A percentile compares a stretch with the other conserved stretches of the same genome.
Evolutionary conservation across 805 yeast species (phyloP).

Genomic region (Yarrowia sp.): DNA sequence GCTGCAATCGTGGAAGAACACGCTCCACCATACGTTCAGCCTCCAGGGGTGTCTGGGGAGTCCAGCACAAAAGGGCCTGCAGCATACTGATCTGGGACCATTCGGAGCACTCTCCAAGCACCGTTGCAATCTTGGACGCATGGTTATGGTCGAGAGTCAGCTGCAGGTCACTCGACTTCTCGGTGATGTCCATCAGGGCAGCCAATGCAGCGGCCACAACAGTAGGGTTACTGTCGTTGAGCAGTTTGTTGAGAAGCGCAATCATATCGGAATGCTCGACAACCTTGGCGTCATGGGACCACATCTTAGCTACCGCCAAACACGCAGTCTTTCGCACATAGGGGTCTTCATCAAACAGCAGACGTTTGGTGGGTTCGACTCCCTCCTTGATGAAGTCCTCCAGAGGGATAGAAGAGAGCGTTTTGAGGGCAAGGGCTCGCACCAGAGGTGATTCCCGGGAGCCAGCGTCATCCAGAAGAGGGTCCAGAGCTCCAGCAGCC

Average conservation of each 20-base stretch:
- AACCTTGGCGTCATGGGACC: constrained; percentile 60
- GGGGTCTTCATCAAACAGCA: constrained; percentile 60
- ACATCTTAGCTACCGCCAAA: constrained; percentile 70
- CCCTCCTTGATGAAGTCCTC: constrained; percentile 60
- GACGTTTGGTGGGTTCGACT: constrained; percentile 50
- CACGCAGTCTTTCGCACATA: constrained; percentile 74
- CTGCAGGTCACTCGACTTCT: constrained; percentile 57
- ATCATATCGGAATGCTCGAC: constrained; percentile 57
- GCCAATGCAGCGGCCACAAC: constrained; percentile 78
- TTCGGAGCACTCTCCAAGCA: constrained; percentile 55
- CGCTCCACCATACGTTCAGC: constrained; percentile 71
- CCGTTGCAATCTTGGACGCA: constrained; percentile 54
- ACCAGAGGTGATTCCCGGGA: constrained; percentile 57
- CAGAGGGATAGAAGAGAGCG: constrained; percentile 66
- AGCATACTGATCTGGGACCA: constrained; percentile 79
- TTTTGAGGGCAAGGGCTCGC: constrained; percentile 67
- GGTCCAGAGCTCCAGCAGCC: constrained; percentile 63
- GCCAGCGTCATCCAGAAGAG: constrained; percentile 60
- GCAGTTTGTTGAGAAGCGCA: constrained; percentile 57
- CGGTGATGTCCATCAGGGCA: constrained; percentile 69
- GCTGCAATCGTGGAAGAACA: constrained; percentile 74
- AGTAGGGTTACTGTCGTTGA: constrained; percentile 63
- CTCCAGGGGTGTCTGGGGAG: constrained; percentile 72
- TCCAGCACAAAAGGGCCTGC: constrained; percentile 68
- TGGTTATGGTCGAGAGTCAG: constrained; percentile 61